Base-by-base conservation (phyloP, 129 eudicot species). In the Lactuca sativa region DNA sequence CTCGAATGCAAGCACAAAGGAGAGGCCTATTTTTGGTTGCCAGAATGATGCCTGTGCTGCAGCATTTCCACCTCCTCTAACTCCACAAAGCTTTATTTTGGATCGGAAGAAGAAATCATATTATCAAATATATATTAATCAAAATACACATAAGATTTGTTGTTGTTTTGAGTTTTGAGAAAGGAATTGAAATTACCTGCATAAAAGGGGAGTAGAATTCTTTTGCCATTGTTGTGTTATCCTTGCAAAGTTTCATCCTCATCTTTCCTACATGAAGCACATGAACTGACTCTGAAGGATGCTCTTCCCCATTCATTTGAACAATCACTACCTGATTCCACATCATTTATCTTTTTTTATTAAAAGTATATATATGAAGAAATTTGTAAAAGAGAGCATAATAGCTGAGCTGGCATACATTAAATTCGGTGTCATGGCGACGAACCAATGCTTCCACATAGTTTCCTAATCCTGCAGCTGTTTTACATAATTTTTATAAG, bases 381-480 rank as follows among this genome's bases (percentile, higher is more conserved):
- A n/a, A n/a, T n/a, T n/a, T n/a, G n/a, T n/a, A n/a, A n/a, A n/a
- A n/a, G n/a, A n/a, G n/a, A n/a, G 21, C 21, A 25, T 25, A 25
- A 1, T 25, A 25, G 30, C 30, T 25, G 30, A 21, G 25, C 37
- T 31, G 16, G 57, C 86, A 40, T 90, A 90, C 97, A 74, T 84
- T 90, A 72, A 92, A 92, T 63, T 89, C 98, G 3, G 82, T 89
- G 58, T 92, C 98, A 77, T 92, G 96, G 61, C 95, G 83, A 5
- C 85, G 89, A 71, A 85, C 96, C 83, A 92, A 79, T 56, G 98
- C 96, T 86, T 92, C 98, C 57, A 89, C 98, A 60, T 89, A 92
- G 90, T 84, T 92, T 48, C 98, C 98, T 62, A 92, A 77, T 81
- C 98, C 98, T 53, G 98, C 84, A 79, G 98, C 98, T 92, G 98